Evolutionary conservation across 495 filamentous ascomycete species (phyloP), one percentile per base, ranked within the genome.

Genomic region (Penicillium chermesinum): DNA sequence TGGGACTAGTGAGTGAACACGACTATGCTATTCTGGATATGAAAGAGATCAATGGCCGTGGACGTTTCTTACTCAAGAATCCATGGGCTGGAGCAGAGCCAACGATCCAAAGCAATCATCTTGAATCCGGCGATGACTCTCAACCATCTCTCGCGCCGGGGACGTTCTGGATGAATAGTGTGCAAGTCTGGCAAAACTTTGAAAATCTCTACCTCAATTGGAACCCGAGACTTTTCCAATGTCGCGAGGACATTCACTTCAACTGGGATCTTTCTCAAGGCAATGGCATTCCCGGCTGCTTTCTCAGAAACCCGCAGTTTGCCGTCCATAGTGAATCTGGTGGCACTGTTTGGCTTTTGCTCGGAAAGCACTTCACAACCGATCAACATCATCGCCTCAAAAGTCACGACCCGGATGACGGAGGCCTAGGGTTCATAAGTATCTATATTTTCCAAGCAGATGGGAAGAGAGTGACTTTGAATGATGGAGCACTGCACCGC

Each of bases 171-270:
- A 95, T 97, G 72, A 80, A 82, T 20, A 78, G 90, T 32, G 84
- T 90, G 45, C 84, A 88, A 41, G 80, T 95, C 6, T 76, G 89
- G 22, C 90, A 93, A 55, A 81, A 93, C 57, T 99, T 96, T 53
- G 88, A 96, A 50, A 94, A 91, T 18, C 76, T 97, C 21, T 99
- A 97, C 65, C 71, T 97, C 37, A 99, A 96, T 65, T 99, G 94
- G 94, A 96, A 95, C 55, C 91, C 94, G 5, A 78, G 76, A 2
- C 70, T 96, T 7, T 99, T 99, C 66, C 70, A 67, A 10, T 67
- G 84, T 53, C 83, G 88, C 20, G 81, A 95, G 61, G 90, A 97
- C 57, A 77, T 89, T 44, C 93, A 99, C 65, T 95, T 97, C 63
- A 69, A 76, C 2, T 99, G 93, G 93, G 79, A 87, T 32, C 72